A percentile compares a stretch with the other conserved stretches of the same genome.
phyloP scores from a whole-genome alignment of 1,284 basidiomycete genomes.

The Abortiporus biennis region DNA sequence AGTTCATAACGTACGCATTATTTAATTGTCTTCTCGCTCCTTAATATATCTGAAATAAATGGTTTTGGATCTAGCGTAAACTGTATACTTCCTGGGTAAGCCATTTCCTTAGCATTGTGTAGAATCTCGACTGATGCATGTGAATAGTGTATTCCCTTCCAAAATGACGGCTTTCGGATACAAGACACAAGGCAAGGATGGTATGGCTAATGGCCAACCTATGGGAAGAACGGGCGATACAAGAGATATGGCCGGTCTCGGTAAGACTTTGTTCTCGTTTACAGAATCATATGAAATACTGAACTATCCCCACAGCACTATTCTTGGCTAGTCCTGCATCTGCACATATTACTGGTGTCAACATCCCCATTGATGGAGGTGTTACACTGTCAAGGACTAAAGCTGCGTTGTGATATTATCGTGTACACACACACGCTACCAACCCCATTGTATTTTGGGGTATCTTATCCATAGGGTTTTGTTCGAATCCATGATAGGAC shows the following conservation, averaged over 20 bases:
- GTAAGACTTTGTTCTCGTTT: conserved; percentile 15
- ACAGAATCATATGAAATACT: not conserved
- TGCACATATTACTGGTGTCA: conserved; percentile 69
- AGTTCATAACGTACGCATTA: conserved; percentile 55
- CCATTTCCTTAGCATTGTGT: conserved; percentile 2
- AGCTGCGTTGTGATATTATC: too few relatives aligned
- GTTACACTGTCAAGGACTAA: conserved; percentile 12
- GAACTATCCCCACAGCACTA: conserved; percentile 30
- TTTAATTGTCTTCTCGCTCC: not conserved
- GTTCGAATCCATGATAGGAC: too few relatives aligned
- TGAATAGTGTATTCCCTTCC: conserved; percentile 68
- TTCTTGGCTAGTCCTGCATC: conserved; percentile 71
- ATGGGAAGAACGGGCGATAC: conserved; percentile 67
- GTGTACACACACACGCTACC: too few relatives aligned
- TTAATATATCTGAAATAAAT: conserved; percentile 1
- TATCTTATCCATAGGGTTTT: too few relatives aligned
- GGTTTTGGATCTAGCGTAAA: conserved; percentile 55
- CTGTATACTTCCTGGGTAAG: conserved; percentile 74
- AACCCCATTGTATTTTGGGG: too few relatives aligned
- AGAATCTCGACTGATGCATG: not conserved
- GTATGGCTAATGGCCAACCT: conserved; percentile 48
- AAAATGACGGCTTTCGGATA: conserved; percentile 84
- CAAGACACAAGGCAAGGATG: conserved; percentile 49
- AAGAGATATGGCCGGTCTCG: conserved; percentile 71
- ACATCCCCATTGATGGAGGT: conserved; percentile 70